Base-by-base conservation (phyloP, 805 yeast genomes). In the Suhomyces emberorum region DNA sequence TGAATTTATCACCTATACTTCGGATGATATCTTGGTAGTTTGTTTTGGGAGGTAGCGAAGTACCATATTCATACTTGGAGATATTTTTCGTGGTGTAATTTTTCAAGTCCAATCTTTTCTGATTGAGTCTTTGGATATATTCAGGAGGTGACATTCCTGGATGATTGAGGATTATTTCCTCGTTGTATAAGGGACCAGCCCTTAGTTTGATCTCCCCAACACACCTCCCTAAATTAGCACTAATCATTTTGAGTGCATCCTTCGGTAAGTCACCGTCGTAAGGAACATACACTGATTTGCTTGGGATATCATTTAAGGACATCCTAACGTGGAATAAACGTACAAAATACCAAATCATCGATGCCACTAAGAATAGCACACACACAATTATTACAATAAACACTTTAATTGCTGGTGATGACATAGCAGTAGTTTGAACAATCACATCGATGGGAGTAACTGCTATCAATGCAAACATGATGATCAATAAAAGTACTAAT, bases 381-480 rank as follows among this genome's bases (percentile, higher is more conserved):
- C 85, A 70, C 5, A 83, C 87, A 30, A 79, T 75, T 6, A 85
- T 77, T 15, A 88, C 86, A 41, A 89, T 86, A 43, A 89, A 81
- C 3, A 91, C 77, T 54, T 88, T 87, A 55, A 86, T 66, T 1
- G 86, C 93, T 48, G 84, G 77, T 41, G 76, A 75, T 9, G 70
- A 60, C 3, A 77, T 61, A 6, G 66, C 65, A 3, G 77, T 66
- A 1, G 82, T 70, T 46, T 77, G 74, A 1, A 75, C 65, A 41
- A 88, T 78, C 20, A 88, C 78, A 58, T 91, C 97, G 11, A 88
- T 75, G 0, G 95, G 95, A 0, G 91, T 66, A 7, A 83, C 84
- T 2, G 85, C 66, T 18, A 80, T 65, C 37, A 88, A 74, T 0
- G 80, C 86, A 15, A 83, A 48, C 37, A 51, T 45, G 17, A 55